phyloP scores from a whole-genome alignment of 169 alveolate species.

The Plasmodium falciparum region DNA sequence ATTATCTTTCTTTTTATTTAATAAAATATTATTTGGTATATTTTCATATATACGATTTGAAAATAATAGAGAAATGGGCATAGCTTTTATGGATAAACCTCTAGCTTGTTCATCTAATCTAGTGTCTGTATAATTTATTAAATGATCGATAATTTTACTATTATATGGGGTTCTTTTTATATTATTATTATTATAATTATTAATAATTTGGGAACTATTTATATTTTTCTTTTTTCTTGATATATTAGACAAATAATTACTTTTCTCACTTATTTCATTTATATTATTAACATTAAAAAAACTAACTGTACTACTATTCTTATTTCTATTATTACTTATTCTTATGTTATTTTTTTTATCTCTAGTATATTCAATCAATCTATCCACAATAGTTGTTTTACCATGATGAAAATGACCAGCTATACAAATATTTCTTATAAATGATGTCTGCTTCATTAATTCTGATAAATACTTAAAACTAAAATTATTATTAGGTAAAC shows the following conservation, averaged over 20 bases:
- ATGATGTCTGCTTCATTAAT: conserved; percentile 93
- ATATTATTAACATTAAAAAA: conserved; percentile 25
- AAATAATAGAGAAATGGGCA: conserved; percentile 97
- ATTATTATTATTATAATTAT: too few relatives aligned
- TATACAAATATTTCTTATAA: conserved; percentile 96
- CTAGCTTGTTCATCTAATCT: conserved; percentile 98
- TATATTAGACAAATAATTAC: not conserved
- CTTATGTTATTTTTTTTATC: conserved; percentile 82
- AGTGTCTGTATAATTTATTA: conserved; percentile 95
- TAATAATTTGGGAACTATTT: too few relatives aligned
- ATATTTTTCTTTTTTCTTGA: conserved; percentile 22
- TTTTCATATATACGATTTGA: conserved; percentile 79
- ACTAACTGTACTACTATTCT: conserved; percentile 61
- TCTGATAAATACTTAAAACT: conserved; percentile 94
- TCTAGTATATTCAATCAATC: conserved; percentile 96
- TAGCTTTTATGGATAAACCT: conserved; percentile 95
- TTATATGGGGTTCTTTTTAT: conserved; percentile 35
- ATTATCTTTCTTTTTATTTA: conserved; percentile 64
- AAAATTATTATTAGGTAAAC: conserved; percentile 92
- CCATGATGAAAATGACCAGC: conserved; percentile 99
- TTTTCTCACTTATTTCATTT: conserved; percentile 4
- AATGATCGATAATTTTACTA: conserved; percentile 58
- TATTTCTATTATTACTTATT: conserved; percentile 46
- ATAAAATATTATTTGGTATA: conserved; percentile 81
- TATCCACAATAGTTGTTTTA: conserved; percentile 97